Base-by-base conservation (phyloP, 805 yeast species). In the Wickerhamomyces sydowiorum region DNA sequence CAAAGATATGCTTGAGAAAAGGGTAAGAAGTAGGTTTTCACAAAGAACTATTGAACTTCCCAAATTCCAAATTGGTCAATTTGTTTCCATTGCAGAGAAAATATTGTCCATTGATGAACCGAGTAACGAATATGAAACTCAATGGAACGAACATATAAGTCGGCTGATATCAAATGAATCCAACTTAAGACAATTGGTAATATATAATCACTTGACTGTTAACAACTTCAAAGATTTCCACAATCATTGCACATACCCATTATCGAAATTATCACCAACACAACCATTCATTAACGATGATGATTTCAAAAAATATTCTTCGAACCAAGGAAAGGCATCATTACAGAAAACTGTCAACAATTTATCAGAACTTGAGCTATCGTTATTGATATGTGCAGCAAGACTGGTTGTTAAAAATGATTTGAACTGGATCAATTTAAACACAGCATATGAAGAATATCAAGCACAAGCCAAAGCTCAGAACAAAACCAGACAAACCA, bases 21-120 rank as follows among this genome's bases (percentile, higher is more conserved):
- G 99, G 53, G 98, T 93, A 1, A 75, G 88, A 50, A 82, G 95
- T 43, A 67, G 99, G 49, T 93, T 90, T 59, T 81, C 93, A 15
- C 96, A 91, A 56, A 66, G 95, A 38, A 62, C 84, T 3, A 71
- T 89, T 20, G 72, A 73, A 15, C 67, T 88, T 29, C 75, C 75
- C 21, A 79, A 78, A 38, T 51, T 78, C 3, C 23, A 46, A 5
- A 42, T 38, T 34, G 76, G 72, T 1, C 73, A 67, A 13, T 86
- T 82, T 50, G 65, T 75, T 61, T 53, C 59, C 2, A 65, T 77
- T 17, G 76, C 78, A 13, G 54, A 59, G 18, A 59, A 69, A 21
- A 62, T 69, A 10, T 55, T 82, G 8, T 46, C 51, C 2, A 52
- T 59, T 3, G 65, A 61, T 23, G 37, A 38, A 1, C 53, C 56